Conservation (phyloP, 2,329 filamentous ascomycete genomes). For the Tolypocladium capitatum region DNA sequence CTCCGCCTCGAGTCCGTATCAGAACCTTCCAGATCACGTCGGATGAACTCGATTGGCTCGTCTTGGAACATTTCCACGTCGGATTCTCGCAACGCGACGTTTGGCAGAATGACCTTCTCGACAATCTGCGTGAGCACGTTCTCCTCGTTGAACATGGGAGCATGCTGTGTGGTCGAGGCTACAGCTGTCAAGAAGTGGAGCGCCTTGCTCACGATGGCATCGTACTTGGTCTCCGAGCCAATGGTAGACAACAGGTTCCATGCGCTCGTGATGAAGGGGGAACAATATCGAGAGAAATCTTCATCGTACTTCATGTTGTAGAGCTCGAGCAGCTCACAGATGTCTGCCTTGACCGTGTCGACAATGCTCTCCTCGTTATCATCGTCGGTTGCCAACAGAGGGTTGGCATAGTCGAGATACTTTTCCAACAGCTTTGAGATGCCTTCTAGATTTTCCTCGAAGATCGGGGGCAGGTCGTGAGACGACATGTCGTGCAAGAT, state of each 20-base stretch:
- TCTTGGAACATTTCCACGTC: slow-evolving; percentile 96
- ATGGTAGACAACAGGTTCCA: slow-evolving; percentile 85
- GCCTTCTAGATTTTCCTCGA: slow-evolving; percentile 73
- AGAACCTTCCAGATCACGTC: slow-evolving; percentile 86
- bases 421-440: slow-evolving; percentile 78
- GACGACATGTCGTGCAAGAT: slow-evolving; percentile 95
- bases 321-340: slow-evolving; percentile 79
- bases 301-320: slow-evolving; percentile 95
- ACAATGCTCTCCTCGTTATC: slow-evolving; percentile 77
- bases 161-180: slow-evolving; percentile 63
- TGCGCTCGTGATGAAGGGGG: slow-evolving; percentile 75
- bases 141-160: slow-evolving; percentile 73
- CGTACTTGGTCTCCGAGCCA: slow-evolving; percentile 81
- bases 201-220: slow-evolving; percentile 86
- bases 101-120: slow-evolving; percentile 90
- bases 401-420: slow-evolving; percentile 81
- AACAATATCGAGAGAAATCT: slow-evolving; percentile 69
- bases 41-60: slow-evolving; percentile 96
- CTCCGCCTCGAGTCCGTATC: slow-evolving; percentile 87
- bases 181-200: slow-evolving; percentile 90
- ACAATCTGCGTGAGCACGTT: slow-evolving; percentile 73
- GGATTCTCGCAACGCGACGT: slow-evolving; percentile 80
- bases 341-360: slow-evolving; percentile 82
- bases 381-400: slow-evolving; percentile 70
- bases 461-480: slow-evolving; percentile 87